Conservation (phyloP, 139 green algal species). For the Pseudopediastrum boryanum region DNA sequence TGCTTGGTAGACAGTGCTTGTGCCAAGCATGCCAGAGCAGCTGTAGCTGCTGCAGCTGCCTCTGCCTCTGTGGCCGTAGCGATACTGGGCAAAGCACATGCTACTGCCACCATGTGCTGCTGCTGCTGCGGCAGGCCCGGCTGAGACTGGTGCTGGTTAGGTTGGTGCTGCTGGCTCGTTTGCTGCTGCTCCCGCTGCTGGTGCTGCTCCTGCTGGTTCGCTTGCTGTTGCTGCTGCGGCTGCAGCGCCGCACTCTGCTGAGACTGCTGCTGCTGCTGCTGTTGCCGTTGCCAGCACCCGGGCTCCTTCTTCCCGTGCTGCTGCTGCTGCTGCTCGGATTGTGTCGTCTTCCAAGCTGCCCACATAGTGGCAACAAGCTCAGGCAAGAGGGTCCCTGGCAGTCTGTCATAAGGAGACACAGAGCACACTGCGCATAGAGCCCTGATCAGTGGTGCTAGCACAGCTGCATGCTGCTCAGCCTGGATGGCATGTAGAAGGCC, state of each 20-base stretch:
- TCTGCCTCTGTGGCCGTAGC: background rate
- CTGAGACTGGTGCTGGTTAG: background rate
- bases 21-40: constrained; percentile 54
- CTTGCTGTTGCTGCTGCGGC: constrained; percentile 23
- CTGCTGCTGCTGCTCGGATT: constrained; percentile 19
- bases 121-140: background rate
- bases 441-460: no score
- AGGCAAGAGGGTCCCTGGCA: no score
- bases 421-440: no score
- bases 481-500: no score
- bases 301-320: background rate
- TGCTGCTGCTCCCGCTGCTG: background rate
- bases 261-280: background rate
- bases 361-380: no score
- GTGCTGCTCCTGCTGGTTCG: background rate
- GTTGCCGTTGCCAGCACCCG: background rate
- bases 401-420: no score
- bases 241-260: background rate
- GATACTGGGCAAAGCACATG: background rate
- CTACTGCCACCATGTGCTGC: background rate
- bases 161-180: background rate
- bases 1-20: constrained; percentile 58
- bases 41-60: constrained; percentile 8
- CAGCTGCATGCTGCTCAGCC: no score
- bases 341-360: background rate